Conservation (phyloP, 176 grass and related monocot genomes). For the Oryza officinalis region DNA sequence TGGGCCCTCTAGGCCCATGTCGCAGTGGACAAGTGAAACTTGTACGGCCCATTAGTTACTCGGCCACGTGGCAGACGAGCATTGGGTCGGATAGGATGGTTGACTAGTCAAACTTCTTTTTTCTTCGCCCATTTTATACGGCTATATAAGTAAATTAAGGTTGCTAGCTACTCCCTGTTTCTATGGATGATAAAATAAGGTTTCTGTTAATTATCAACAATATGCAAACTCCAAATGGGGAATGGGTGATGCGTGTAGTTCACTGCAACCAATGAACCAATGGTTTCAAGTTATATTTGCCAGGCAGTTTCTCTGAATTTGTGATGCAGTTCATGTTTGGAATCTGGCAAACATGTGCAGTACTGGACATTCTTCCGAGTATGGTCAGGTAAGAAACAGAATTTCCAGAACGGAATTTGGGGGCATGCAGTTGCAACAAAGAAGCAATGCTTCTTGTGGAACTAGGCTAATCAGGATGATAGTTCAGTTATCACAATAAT, state of each 20-base stretch:
- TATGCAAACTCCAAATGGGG: background rate
- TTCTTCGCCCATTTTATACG: background rate
- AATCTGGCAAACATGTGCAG: background rate
- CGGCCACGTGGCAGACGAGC: too few relatives aligned
- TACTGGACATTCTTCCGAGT: background rate
- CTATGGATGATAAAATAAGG: background rate
- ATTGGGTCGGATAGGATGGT: background rate
- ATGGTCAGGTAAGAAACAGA: background rate
- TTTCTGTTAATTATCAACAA: background rate
- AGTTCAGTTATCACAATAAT: background rate
- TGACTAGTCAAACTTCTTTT: background rate
- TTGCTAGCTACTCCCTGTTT: background rate
- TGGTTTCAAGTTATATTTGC: background rate
- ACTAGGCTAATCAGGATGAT: background rate
- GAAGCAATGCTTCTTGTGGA: background rate
- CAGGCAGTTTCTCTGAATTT: background rate
- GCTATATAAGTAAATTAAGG: background rate
- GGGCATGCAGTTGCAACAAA: background rate
- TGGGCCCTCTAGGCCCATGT: too few relatives aligned
- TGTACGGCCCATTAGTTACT: too few relatives aligned
- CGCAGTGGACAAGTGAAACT: too few relatives aligned
- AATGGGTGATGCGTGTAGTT: background rate
- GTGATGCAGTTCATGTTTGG: background rate
- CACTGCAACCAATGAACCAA: background rate
- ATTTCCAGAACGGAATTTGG: background rate